These are phyloP conservation scores for Antonospora locustae DNA, from an alignment of 371 early-diverging fungal genomes.

Conservation along the genomic window DNA sequence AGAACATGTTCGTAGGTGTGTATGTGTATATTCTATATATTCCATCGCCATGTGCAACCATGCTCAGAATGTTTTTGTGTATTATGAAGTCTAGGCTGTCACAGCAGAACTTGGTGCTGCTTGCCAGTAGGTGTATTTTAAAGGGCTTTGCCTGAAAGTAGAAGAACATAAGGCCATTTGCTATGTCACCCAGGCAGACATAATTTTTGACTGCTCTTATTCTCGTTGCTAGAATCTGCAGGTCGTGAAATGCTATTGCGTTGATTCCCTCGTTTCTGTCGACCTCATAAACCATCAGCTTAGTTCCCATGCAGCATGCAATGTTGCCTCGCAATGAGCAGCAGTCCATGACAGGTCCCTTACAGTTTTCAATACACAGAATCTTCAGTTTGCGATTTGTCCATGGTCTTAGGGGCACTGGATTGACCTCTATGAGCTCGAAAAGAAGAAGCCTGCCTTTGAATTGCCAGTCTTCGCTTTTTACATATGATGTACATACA, in stretches of 20 bases:
- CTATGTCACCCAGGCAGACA: slow-evolving; percentile 47
- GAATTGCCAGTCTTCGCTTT: slow-evolving; percentile 49
- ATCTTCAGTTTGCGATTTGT: slow-evolving; percentile 45
- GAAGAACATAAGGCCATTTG: slow-evolving; percentile 48
- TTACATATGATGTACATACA: slow-evolving; percentile 42
- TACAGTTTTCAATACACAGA: slow-evolving; percentile 44
- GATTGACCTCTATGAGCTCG: slow-evolving; percentile 45
- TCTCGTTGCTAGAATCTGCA: slow-evolving; percentile 40
- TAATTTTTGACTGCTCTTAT: slow-evolving; percentile 49
- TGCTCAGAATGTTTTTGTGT: no score
- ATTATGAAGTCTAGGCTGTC: no score
- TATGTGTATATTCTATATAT: slow-evolving; percentile 42
- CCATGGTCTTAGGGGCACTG: slow-evolving; percentile 24
- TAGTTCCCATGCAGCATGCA: slow-evolving; percentile 44
- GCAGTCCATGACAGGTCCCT: slow-evolving; percentile 40
- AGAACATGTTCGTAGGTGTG: slow-evolving; percentile 41
- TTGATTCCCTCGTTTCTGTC: slow-evolving; percentile 42
- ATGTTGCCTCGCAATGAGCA: slow-evolving; percentile 33
- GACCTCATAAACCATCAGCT: slow-evolving; percentile 51
- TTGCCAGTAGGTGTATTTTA: slow-evolving; percentile 40
- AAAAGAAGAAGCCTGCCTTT: slow-evolving; percentile 49
- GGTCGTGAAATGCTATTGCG: slow-evolving; percentile 53
- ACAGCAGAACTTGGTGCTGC: no score
- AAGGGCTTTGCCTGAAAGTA: slow-evolving; percentile 52
- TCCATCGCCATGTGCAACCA: no score